Evolutionary conservation across 2,329 filamentous ascomycete genomes (phyloP), one percentile per base, ranked within the genome.

Genomic region (Cladophialophora yegresii): DNA sequence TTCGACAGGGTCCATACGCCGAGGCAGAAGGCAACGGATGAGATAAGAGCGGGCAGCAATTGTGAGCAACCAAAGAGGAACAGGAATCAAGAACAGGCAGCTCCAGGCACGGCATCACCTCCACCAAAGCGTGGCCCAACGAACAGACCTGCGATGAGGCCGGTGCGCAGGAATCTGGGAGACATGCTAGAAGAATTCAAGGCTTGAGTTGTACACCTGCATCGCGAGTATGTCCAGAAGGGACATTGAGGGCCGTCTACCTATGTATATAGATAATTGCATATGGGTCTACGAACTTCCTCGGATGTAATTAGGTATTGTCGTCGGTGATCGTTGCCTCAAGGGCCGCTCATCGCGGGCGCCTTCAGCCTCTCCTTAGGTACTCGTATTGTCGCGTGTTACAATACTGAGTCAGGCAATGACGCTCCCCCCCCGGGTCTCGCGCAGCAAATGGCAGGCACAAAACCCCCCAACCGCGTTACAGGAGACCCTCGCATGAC

Each of bases 1-100:
- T 67, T 72, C 26, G 70, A 72, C 30, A 71, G 65, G 28, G 36
- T 62, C 50, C 65, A 62, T 51, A 66, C 58, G 26, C 45, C 32
- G 16, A 32, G 50, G 5, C 36, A 49, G 36, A 56, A 58, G 58
- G 50, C 47, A 3, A 55, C 53, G 40, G 20, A 45, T 9, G 32
- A 30, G n/a, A 23, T 16, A 26, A 40, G 8, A 53, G 12, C 53
- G 20, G 33, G 23, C 23, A 58, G 20, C 54, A 47, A 53, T 40
- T 56, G 57, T 45, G 66, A 68, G 16, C 55, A 59, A 20, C 43
- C 55, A 13, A 68, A 68, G 56, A 62, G 66, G 50, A 23, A 51
- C 30, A 61, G 66, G 33, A 66, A 64, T 33, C 47, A 54, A 22
- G 66, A 64, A 50, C 50, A 55, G 55, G 33, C 8, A 16, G 43